These are phyloP conservation scores for Starmerella tilneyi DNA, from an alignment of 805 yeast species.

Conservation along the genomic window DNA sequence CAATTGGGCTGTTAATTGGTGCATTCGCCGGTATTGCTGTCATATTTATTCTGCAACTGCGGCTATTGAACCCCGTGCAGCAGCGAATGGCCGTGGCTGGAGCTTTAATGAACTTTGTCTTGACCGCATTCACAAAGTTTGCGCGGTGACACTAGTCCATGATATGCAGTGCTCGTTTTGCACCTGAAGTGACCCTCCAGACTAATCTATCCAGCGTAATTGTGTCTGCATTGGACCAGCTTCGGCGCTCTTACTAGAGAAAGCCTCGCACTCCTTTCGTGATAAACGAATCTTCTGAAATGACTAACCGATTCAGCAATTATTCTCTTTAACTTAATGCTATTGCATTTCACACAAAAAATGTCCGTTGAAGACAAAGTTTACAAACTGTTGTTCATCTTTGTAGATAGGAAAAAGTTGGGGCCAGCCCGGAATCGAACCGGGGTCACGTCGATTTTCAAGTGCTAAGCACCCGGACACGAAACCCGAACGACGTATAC, in stretches of 20 bases:
- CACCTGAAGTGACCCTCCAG: too few relatives aligned
- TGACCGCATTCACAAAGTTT: conserved; percentile 1
- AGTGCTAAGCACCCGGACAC: conserved; percentile 3
- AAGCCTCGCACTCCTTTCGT: too few relatives aligned
- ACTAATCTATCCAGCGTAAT: too few relatives aligned
- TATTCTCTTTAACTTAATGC: too few relatives aligned
- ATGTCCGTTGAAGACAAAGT: neutral
- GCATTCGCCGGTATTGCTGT: conserved; percentile 4
- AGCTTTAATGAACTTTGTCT: neutral
- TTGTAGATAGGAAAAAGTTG: conserved; percentile 13
- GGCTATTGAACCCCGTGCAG: conserved; percentile 1
- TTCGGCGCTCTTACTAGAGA: too few relatives aligned
- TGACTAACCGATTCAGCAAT: too few relatives aligned
- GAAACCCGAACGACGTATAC: conserved; percentile 24
- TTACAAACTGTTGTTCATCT: too few relatives aligned
- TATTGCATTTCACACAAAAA: neutral
- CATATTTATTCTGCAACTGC: neutral
- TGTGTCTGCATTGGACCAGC: too few relatives aligned
- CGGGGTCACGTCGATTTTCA: conserved; percentile 25
- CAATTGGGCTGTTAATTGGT: conserved; percentile 1
- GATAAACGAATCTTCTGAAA: too few relatives aligned
- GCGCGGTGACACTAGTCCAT: neutral
- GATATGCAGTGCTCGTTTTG: too few relatives aligned
- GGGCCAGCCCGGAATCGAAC: conserved; percentile 27
- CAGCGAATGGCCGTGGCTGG: conserved; percentile 6